phyloP scores from a whole-genome alignment of 306 rosid genomes.

The Casuarina glauca region DNA sequence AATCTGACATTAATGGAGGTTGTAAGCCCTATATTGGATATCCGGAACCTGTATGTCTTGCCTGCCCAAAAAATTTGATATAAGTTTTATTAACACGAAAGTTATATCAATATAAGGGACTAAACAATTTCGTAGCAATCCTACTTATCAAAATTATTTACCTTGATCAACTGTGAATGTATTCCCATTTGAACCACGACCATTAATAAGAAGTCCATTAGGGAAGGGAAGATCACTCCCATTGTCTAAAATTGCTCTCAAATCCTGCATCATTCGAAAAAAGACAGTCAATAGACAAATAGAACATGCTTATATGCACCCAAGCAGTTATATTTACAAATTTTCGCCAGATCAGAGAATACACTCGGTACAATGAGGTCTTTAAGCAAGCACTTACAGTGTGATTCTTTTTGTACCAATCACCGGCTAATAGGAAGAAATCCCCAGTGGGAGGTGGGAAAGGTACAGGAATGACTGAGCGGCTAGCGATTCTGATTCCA shows the following conservation, averaged over 20 bases:
- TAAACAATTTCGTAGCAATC: background rate
- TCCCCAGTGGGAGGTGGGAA: conserved; percentile 79
- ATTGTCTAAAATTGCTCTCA: conserved; percentile 71
- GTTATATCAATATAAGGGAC: conserved; percentile 3
- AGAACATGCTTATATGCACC: too few relatives aligned
- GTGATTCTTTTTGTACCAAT: conserved; percentile 80
- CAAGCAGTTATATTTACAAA: too few relatives aligned
- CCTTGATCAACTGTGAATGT: conserved; percentile 82
- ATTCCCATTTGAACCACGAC: conserved; percentile 56
- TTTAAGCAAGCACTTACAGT: conserved; percentile 48
- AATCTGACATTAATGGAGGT: conserved; percentile 80
- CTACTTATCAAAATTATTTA: background rate
- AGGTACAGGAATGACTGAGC: conserved; percentile 73
- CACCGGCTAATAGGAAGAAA: conserved; percentile 75
- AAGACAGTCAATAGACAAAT: background rate
- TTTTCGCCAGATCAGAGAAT: too few relatives aligned
- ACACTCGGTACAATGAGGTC: too few relatives aligned
- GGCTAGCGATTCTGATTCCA: conserved; percentile 64
- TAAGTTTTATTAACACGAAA: background rate
- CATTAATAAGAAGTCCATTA: conserved; percentile 80
- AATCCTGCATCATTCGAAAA: conserved; percentile 48
- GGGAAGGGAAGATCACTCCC: conserved; percentile 84
- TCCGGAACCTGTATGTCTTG: conserved; percentile 72
- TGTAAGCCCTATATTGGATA: conserved; percentile 78
- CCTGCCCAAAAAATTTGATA: conserved; percentile 48